A percentile compares a stretch with the other conserved stretches of the same genome.
phyloP scores from a whole-genome alignment of 1,284 basidiomycete genomes.

The Malassezia sp. region DNA sequence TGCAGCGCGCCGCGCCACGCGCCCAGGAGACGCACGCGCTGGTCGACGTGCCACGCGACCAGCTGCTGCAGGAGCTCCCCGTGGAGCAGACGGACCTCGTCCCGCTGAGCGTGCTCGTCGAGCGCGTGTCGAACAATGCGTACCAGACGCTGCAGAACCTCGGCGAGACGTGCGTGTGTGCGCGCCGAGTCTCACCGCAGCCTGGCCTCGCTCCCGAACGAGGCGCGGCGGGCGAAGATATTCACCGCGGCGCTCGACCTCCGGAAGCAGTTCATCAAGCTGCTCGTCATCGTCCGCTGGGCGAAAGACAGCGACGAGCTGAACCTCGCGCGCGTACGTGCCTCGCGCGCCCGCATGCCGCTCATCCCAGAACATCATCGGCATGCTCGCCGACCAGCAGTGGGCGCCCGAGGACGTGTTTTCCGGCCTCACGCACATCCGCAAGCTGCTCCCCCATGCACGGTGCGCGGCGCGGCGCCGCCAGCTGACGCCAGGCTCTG shows the following conservation, averaged over 20 bases:
- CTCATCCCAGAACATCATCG: constrained; percentile 36
- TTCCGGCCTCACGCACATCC: constrained; percentile 56
- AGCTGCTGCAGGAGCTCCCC: constrained; percentile 64
- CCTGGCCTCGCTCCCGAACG: constrained; percentile 69
- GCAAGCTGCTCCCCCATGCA: constrained; percentile 50
- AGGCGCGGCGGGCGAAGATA: constrained; percentile 65
- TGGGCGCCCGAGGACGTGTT: constrained; percentile 66
- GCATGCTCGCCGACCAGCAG: constrained; percentile 53
- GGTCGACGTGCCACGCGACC: constrained; percentile 18
- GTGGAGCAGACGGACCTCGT: constrained; percentile 64
- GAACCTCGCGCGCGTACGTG: constrained; percentile 30
- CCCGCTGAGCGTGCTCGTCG: constrained; percentile 62
- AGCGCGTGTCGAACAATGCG: constrained; percentile 63
- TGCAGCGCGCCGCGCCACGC: constrained; percentile 12
- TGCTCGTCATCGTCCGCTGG: constrained; percentile 52
- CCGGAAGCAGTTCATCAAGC: constrained; percentile 76
- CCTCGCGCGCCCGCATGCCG: too few relatives aligned
- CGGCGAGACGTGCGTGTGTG: constrained; percentile 70
- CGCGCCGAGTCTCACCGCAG: constrained; percentile 47
- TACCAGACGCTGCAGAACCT: constrained; percentile 72
- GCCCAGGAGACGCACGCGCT: constrained; percentile 37
- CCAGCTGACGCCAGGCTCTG: constrained; percentile 61
- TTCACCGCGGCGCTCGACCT: constrained; percentile 77
- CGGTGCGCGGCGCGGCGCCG: constrained; percentile 74
- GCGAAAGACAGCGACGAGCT: constrained; percentile 25